Conservation (phyloP, 768 basidiomycete genomes). For the Trametes cubensis region DNA sequence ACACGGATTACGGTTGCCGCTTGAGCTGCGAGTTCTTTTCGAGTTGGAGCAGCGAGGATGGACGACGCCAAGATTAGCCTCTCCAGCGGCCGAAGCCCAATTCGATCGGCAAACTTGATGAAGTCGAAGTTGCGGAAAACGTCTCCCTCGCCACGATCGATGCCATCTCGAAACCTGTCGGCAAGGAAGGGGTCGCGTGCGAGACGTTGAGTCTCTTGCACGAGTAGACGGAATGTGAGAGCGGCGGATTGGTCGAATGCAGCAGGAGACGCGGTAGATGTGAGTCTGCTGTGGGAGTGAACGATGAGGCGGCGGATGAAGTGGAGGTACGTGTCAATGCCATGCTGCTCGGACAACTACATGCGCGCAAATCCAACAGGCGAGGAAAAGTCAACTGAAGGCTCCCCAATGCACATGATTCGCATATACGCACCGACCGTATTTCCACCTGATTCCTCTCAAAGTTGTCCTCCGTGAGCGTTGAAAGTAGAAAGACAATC, state of each 20-base stretch:
- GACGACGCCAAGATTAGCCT: slow-evolving; percentile 76
- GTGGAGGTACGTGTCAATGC: slow-evolving; percentile 95
- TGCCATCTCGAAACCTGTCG: slow-evolving; percentile 87
- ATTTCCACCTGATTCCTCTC: slow-evolving; percentile 94
- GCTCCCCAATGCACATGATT: background rate
- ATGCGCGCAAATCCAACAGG: slow-evolving; percentile 14
- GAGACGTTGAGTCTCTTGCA: slow-evolving; percentile 86
- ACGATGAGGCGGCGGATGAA: slow-evolving; percentile 96
- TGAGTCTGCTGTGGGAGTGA: slow-evolving; percentile 75
- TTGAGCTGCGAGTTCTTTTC: slow-evolving; percentile 58
- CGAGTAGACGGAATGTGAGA: slow-evolving; percentile 80
- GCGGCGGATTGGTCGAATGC: slow-evolving; percentile 75
- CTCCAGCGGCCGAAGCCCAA: slow-evolving; percentile 80
- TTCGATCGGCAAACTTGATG: slow-evolving; percentile 77
- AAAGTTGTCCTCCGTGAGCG: slow-evolving; percentile 96
- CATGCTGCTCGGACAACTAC: slow-evolving; percentile 95
- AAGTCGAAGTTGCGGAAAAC: slow-evolving; percentile 84
- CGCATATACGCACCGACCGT: slow-evolving; percentile 70
- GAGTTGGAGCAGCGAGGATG: slow-evolving; percentile 64
- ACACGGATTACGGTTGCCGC: slow-evolving; percentile 69
- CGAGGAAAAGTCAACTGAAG: slow-evolving; percentile 5
- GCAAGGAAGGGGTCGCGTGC: slow-evolving; percentile 89
- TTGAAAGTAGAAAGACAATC: slow-evolving; percentile 96
- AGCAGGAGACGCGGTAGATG: slow-evolving; percentile 59
- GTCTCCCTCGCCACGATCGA: slow-evolving; percentile 87